Percentiles rank a stretch among this genome's conserved stretches.
Conservation (phyloP, 2,329 filamentous ascomycete species). For the Arthrobotrys pseudoclavata region DNA sequence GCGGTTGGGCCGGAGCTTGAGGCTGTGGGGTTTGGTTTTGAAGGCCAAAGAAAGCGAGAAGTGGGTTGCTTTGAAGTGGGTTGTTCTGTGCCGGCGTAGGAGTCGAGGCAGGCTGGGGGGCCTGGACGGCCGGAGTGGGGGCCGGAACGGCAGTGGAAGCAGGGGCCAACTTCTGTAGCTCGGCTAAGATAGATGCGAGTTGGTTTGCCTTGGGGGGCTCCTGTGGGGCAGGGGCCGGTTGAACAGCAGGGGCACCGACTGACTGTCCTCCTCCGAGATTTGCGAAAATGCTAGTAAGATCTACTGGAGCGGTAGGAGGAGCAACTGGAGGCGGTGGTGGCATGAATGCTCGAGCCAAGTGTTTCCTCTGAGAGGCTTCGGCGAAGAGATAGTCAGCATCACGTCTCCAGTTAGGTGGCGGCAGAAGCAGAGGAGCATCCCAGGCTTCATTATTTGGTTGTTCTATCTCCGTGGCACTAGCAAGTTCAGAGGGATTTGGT, state of each 20-base stretch:
- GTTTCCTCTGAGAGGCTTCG: constrained; percentile 42
- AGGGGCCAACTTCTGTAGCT: constrained; percentile 48
- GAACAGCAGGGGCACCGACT: constrained; percentile 9
- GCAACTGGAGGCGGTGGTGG: neutral
- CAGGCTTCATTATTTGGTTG: constrained; percentile 7
- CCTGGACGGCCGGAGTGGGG: constrained; percentile 24
- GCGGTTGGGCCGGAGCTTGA: constrained; percentile 30
- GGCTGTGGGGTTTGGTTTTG: constrained; percentile 43
- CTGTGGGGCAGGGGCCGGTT: constrained; percentile 7
- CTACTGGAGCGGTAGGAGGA: constrained; percentile 15
- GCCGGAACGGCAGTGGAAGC: constrained; percentile 9
- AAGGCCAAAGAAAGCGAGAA: constrained; percentile 49
- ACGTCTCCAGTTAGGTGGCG: constrained; percentile 55
- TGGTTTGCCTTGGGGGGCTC: constrained; percentile 39
- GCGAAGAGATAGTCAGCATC: constrained; percentile 42
- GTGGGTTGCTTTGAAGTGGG: constrained; percentile 39
- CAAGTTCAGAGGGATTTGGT: constrained; percentile 39
- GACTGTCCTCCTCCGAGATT: constrained; percentile 37
- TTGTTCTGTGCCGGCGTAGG: constrained; percentile 28
- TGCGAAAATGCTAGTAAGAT: constrained; percentile 56
- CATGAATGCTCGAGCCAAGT: constrained; percentile 48
- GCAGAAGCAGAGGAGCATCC: constrained; percentile 44
- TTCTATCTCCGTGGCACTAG: constrained; percentile 44
- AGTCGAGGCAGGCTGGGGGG: constrained; percentile 34
- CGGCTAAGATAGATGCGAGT: constrained; percentile 49